Percentiles rank a stretch among this genome's conserved stretches.
Conservation (phyloP, 768 basidiomycete species). For the Mycena kentingensis region DNA sequence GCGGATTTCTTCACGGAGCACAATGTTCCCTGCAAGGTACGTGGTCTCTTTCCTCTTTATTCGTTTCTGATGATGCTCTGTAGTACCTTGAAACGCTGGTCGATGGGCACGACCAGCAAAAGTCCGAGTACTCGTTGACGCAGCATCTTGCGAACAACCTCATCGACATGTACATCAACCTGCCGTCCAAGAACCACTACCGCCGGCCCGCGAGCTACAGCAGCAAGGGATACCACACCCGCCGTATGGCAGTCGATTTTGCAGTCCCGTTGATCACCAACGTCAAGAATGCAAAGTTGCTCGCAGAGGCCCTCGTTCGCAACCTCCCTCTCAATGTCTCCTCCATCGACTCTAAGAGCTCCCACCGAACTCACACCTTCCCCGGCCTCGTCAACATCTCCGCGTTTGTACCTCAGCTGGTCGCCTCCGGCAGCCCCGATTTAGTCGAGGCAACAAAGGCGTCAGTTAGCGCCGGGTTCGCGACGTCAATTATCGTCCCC, state of each 20-base stretch:
- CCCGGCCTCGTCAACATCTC: slow-evolving; percentile 90
- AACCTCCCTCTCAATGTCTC: slow-evolving; percentile 91
- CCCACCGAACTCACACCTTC: slow-evolving; percentile 86
- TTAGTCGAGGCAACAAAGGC: slow-evolving; percentile 73
- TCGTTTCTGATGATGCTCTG: background rate
- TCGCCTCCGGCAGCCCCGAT: slow-evolving; percentile 55
- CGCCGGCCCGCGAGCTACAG: slow-evolving; percentile 96
- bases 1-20: slow-evolving; percentile 98
- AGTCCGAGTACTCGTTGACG: slow-evolving; percentile 95
- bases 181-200: slow-evolving; percentile 97
- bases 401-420: slow-evolving; percentile 79
- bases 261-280: slow-evolving; percentile 97
- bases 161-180: slow-evolving; percentile 99
- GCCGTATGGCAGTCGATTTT: slow-evolving; percentile 98
- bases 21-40: slow-evolving; percentile 91
- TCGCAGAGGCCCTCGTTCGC: slow-evolving; percentile 89
- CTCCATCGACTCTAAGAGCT: slow-evolving; percentile 90
- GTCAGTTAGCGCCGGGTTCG: slow-evolving; percentile 88
- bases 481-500: slow-evolving; percentile 78
- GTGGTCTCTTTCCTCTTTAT: slow-evolving; percentile 11
- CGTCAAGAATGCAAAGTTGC: slow-evolving; percentile 96
- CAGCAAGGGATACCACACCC: slow-evolving; percentile 94
- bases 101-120: slow-evolving; percentile 77
- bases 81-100: slow-evolving; percentile 89
- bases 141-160: slow-evolving; percentile 96